Evolutionary conservation across 306 rosid genomes (phyloP).

Genomic region (Lupinus albus): DNA sequence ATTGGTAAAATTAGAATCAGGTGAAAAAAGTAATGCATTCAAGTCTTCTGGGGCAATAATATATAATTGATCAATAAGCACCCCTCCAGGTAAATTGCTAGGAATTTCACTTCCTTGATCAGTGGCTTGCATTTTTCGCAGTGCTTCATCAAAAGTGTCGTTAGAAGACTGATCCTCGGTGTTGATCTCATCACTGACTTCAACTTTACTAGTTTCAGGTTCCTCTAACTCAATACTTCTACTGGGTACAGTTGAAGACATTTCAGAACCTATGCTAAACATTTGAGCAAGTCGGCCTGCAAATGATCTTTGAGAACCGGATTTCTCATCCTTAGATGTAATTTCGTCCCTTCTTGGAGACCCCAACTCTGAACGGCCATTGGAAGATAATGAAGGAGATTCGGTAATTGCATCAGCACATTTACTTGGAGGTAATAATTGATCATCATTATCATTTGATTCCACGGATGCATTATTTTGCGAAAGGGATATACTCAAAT

Average conservation of each 20-base stretch:
- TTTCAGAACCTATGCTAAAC: slow-evolving; percentile 61
- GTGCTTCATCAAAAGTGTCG: slow-evolving; percentile 64
- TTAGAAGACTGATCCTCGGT: slow-evolving; percentile 61
- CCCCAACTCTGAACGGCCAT: slow-evolving; percentile 42
- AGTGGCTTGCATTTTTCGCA: slow-evolving; percentile 57
- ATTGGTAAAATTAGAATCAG: slow-evolving; percentile 62
- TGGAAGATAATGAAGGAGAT: slow-evolving; percentile 40
- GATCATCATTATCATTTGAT: slow-evolving; percentile 40
- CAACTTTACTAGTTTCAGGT: slow-evolving; percentile 51
- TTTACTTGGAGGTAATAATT: slow-evolving; percentile 24
- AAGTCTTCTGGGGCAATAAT: slow-evolving; percentile 65
- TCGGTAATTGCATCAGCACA: slow-evolving; percentile 20
- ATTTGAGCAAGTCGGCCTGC: slow-evolving; percentile 78
- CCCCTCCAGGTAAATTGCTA: slow-evolving; percentile 78
- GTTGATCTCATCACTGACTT: slow-evolving; percentile 52
- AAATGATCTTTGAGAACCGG: slow-evolving; percentile 57
- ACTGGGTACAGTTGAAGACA: slow-evolving; percentile 41
- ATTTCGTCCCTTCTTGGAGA: slow-evolving; percentile 71
- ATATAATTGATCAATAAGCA: slow-evolving; percentile 78
- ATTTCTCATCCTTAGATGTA: slow-evolving; percentile 62
- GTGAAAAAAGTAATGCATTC: slow-evolving; percentile 65
- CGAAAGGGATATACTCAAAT: slow-evolving; percentile 53
- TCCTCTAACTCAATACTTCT: slow-evolving; percentile 59
- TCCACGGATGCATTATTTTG: slow-evolving; percentile 50
- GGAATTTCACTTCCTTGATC: slow-evolving; percentile 77